Base-by-base conservation (phyloP, 352 stramenopile genomes). In the Pythium insidiosum region DNA sequence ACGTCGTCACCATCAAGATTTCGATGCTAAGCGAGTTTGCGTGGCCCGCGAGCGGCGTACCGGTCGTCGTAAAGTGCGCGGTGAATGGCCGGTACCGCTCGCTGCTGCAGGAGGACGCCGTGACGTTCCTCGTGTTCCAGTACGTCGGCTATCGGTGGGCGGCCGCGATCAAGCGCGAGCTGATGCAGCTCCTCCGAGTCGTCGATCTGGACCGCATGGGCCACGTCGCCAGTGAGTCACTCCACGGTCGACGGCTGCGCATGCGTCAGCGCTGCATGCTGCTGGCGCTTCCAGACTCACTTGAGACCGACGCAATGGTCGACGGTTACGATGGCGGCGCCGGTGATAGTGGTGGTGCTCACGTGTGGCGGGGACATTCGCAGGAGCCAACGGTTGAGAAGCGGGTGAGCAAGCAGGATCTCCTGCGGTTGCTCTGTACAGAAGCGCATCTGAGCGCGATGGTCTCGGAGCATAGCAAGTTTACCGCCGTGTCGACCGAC, bases 61-160 rank as follows among this genome's bases (percentile, higher is more conserved):
- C 51, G 4, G 51, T 59, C 5, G 30, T 47, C 6, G 31, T 58
- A 20, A 52, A 58, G 34, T 38, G 50, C n/a, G 50, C 31, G 0
- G 53, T 59, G 15, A 54, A 53, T 18, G 51, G 50, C 0, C 38
- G 51, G 4, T 59, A 42, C 34, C 51, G 44, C 11, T 59, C 38
- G 25, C 39, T 43, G n/a, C 29, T 59, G 19, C 38, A 53, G 25
- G 51, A 59, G 41, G 51, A 45, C 33, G 51, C 51, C 2, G 25
- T 59, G 21, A 34, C 51, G 23, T 46, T 59, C 18, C 28, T 59
- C 30, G 33, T 59, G 6, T 59, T 59, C 34, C 43, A 59, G 44
- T 49, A 43, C 38, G 39, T 59, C 21, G 51, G 51, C 7, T 18
- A 50, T 31, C 5, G 31, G 22, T 59, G 43, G 51, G 45, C 42